Evolutionary conservation across 2,329 filamentous ascomycete species (phyloP).

Genomic region (Leptoxyphium fumago): DNA sequence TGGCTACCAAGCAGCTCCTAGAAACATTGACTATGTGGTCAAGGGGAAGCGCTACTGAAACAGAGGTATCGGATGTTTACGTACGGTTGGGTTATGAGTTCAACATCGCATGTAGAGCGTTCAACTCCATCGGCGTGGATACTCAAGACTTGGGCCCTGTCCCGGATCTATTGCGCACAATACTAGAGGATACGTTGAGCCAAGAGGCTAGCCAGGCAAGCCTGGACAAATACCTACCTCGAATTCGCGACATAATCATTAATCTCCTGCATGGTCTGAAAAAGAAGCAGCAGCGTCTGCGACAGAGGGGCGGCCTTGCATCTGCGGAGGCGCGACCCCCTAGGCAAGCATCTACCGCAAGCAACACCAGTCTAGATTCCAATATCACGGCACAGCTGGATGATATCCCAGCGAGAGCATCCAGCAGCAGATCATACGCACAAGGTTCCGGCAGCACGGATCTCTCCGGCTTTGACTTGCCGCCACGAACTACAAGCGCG

Average conservation of each 20-base stretch:
- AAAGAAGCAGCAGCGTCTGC: conserved; percentile 83
- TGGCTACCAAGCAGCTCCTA: conserved; percentile 93
- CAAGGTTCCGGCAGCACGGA: conserved; percentile 28
- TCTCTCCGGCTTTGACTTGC: conserved; percentile 26
- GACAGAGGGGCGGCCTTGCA: conserved; percentile 36
- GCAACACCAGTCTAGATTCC: conserved; percentile 28
- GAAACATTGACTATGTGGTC: conserved; percentile 98
- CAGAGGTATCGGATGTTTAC: conserved; percentile 94
- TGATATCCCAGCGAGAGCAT: conserved; percentile 23
- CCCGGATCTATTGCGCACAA: conserved; percentile 74
- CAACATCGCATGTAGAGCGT: conserved; percentile 95
- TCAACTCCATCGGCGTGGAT: conserved; percentile 92
- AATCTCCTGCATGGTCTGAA: conserved; percentile 91
- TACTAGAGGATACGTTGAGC: conserved; percentile 88
- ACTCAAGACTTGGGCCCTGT: conserved; percentile 89
- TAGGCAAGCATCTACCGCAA: conserved; percentile 32
- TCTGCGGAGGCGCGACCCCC: conserved; percentile 21
- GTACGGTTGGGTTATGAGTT: conserved; percentile 96
- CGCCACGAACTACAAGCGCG: conserved; percentile 33
- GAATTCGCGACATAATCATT: conserved; percentile 97
- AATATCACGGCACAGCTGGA: conserved; percentile 32
- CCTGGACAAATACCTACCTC: conserved; percentile 81
- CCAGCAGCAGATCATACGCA: conserved; percentile 25
- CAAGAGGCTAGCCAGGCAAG: conserved; percentile 91
- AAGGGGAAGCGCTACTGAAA: conserved; percentile 76